Evolutionary conservation across 768 basidiomycete genomes (phyloP).

Genomic region (Pseudohyphozyma bogoriensis): DNA sequence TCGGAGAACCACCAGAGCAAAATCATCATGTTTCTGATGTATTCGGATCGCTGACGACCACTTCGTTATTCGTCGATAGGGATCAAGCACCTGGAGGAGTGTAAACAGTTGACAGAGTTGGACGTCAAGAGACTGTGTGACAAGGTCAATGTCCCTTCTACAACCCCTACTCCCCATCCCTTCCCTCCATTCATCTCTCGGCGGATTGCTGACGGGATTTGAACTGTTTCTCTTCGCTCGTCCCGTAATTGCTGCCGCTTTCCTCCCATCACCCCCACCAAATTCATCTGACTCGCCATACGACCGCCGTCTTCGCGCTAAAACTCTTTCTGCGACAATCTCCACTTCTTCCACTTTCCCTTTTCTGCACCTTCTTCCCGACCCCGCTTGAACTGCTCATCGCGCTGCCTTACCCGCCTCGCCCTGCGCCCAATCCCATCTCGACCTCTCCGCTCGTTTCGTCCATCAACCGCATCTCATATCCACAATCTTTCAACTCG

Average conservation of each 20-base stretch:
- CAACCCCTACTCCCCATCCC: too few relatives aligned
- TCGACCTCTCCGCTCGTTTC: neutral
- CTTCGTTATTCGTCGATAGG: constrained; percentile 35
- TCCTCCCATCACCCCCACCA: neutral
- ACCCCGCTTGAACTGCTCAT: too few relatives aligned
- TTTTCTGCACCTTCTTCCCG: too few relatives aligned
- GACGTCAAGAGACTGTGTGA: constrained; percentile 98
- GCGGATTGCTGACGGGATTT: too few relatives aligned
- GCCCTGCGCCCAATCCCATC: neutral
- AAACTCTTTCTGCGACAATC: too few relatives aligned
- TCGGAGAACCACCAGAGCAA: neutral
- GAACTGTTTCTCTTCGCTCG: too few relatives aligned
- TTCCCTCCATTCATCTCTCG: neutral
- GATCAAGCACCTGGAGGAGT: constrained; percentile 93
- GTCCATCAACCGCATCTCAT: constrained; percentile 37
- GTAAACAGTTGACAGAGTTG: constrained; percentile 88
- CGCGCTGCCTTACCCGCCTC: too few relatives aligned
- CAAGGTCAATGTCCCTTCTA: constrained; percentile 57
- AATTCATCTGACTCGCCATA: too few relatives aligned
- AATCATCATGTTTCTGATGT: too few relatives aligned
- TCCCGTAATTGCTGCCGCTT: neutral
- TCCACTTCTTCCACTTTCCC: too few relatives aligned
- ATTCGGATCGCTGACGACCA: neutral
- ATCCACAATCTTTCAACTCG: neutral
- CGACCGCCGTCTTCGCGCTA: too few relatives aligned